Conservation (phyloP, 768 basidiomycete species). For the Dictyophora rubrovolvata region DNA sequence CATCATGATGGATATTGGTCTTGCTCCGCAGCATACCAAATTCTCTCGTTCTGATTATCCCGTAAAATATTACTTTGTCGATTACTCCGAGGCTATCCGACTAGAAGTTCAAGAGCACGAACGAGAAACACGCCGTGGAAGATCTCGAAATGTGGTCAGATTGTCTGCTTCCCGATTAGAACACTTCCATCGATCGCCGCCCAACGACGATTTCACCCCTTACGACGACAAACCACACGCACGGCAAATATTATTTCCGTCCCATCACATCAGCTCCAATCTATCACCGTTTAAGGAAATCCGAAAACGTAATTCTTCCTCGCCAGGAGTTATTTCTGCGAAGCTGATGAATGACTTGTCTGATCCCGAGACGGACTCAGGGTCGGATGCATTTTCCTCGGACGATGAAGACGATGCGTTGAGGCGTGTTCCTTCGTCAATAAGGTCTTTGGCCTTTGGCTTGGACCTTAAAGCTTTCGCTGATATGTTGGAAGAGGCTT, state of each 20-base stretch:
- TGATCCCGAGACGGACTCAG: conserved; percentile 2
- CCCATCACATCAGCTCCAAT: not conserved
- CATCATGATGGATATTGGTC: conserved; percentile 9
- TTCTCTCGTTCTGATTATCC: conserved; percentile 5
- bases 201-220: not conserved
- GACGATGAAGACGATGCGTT: not conserved
- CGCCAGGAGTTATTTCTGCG: not conserved
- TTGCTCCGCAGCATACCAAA: conserved; percentile 1
- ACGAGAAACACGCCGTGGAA: not conserved
- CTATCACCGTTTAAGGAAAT: not conserved
- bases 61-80: conserved; percentile 7
- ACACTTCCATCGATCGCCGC: not conserved
- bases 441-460: not conserved
- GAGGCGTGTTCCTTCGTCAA: not conserved
- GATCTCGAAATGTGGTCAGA: not conserved
- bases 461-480: not conserved
- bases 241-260: not conserved
- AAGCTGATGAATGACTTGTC: not conserved
- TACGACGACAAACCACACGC: not conserved
- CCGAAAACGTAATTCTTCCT: not conserved
- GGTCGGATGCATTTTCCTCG: not conserved
- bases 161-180: not conserved
- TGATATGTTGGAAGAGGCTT: not conserved
- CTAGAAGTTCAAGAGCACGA: not conserved
- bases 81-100: conserved; percentile 5